Evolutionary conservation across 2,329 filamentous ascomycete genomes (phyloP).

Genomic region (Davidsoniella neocaledoniae): DNA sequence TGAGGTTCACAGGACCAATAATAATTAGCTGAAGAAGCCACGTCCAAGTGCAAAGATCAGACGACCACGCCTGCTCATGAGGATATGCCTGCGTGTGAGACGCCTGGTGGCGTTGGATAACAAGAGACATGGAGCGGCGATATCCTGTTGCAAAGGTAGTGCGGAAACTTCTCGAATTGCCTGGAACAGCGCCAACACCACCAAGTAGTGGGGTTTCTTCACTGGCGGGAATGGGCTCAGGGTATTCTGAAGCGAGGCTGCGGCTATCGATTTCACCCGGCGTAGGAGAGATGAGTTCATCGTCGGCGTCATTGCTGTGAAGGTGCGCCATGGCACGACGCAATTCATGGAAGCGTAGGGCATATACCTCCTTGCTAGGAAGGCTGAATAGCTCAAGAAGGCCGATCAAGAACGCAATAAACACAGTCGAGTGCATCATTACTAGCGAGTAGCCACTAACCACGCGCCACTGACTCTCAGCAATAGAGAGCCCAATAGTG

Average conservation of each 20-base stretch:
- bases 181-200: slow-evolving; percentile 14
- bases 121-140: slow-evolving; percentile 28
- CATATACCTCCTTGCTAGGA: slow-evolving; percentile 53
- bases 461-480: slow-evolving; percentile 57
- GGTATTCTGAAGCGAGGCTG: slow-evolving; percentile 7
- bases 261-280: slow-evolving; percentile 11
- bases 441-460: slow-evolving; percentile 66
- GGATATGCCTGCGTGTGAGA: slow-evolving; percentile 32
- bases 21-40: slow-evolving; percentile 81
- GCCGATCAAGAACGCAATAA: slow-evolving; percentile 56
- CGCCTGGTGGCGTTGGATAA: slow-evolving; percentile 19
- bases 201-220: slow-evolving; percentile 35
- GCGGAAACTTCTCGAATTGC: slow-evolving; percentile 18
- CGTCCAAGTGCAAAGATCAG: slow-evolving; percentile 59
- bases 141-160: slow-evolving; percentile 41
- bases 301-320: not conserved
- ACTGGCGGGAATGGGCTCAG: slow-evolving; percentile 2
- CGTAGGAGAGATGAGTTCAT: slow-evolving; percentile 20
- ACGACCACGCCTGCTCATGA: slow-evolving; percentile 75
- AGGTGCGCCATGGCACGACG: slow-evolving; percentile 13
- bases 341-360: slow-evolving; percentile 36
- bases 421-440: slow-evolving; percentile 61
- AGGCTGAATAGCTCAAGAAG: slow-evolving; percentile 69
- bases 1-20: slow-evolving; percentile 59
- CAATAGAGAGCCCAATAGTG: slow-evolving; percentile 55